phyloP scores from a whole-genome alignment of 2,329 filamentous ascomycete species.

The Beauveria caledonica region DNA sequence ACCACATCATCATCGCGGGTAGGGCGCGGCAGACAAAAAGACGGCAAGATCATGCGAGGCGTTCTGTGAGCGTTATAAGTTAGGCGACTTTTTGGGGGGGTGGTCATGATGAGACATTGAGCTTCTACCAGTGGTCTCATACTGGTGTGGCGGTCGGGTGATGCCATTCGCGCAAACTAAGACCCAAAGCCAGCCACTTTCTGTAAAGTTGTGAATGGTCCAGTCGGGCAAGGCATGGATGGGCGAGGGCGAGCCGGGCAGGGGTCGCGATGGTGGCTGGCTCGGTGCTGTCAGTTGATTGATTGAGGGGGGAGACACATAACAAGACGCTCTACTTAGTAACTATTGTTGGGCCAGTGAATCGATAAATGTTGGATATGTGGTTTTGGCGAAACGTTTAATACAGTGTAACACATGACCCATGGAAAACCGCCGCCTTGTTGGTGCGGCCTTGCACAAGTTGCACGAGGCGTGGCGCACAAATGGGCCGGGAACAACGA shows the following conservation, averaged over 20 bases:
- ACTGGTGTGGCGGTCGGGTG: background rate
- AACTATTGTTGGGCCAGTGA: too few relatives aligned
- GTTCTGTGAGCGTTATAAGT: background rate
- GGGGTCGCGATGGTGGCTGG: constrained; percentile 7
- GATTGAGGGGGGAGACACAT: too few relatives aligned
- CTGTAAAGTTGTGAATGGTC: background rate
- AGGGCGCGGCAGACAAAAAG: background rate
- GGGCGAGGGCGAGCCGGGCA: background rate
- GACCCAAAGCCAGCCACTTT: background rate
- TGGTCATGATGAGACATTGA: background rate
- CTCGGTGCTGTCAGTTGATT: too few relatives aligned
- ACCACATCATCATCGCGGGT: background rate
- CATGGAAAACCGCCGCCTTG: too few relatives aligned
- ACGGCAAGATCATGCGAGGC: background rate
- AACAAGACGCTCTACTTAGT: too few relatives aligned
- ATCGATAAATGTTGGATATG: too few relatives aligned
- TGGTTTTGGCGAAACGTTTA: too few relatives aligned
- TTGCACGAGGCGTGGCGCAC: background rate
- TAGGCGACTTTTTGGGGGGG: background rate
- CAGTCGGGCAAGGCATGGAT: background rate
- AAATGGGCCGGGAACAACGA: background rate
- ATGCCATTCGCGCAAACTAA: background rate
- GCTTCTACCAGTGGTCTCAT: background rate
- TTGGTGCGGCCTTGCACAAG: background rate
- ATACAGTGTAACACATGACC: too few relatives aligned